phyloP scores from a whole-genome alignment of 768 basidiomycete species.

The Suillus subluteus region DNA sequence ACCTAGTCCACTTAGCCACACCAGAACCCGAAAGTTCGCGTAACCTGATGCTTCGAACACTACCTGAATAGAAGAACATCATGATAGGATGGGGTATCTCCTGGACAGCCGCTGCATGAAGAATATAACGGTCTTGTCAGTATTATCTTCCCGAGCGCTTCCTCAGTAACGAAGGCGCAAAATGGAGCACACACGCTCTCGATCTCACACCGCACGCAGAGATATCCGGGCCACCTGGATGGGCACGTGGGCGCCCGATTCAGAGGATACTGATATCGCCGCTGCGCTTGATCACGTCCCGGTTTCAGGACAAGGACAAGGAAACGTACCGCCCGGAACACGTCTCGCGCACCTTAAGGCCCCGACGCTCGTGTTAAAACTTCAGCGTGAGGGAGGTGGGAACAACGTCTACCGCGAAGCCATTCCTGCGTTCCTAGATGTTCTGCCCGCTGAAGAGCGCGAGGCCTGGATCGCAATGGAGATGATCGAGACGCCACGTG shows the following conservation, averaged over 20 bases:
- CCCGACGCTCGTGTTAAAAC: conserved; percentile 81
- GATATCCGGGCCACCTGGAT: conserved; percentile 80
- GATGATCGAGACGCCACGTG: conserved; percentile 78
- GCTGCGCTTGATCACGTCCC: conserved; percentile 10
- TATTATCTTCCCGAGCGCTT: no score
- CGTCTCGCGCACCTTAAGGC: conserved; percentile 36
- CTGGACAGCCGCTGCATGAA: no score
- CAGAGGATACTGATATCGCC: conserved; percentile 26
- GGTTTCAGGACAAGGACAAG: background rate
- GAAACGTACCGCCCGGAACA: conserved; percentile 25
- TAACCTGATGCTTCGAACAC: no score
- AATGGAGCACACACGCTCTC: conserved; percentile 32
- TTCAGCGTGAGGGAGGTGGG: conserved; percentile 97
- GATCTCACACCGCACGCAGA: conserved; percentile 38
- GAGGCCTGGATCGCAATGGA: conserved; percentile 97
- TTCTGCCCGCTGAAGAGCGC: conserved; percentile 60
- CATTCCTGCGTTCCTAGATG: conserved; percentile 77
- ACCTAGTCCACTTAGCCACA: no score
- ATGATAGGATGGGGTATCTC: no score
- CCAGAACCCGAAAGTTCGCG: no score
- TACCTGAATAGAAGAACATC: no score
- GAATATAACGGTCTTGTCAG: no score
- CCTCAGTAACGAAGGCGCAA: conserved; percentile 46
- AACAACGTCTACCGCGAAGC: conserved; percentile 91
- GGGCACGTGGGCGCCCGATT: conserved; percentile 81